Percentiles rank a stretch among this genome's conserved stretches.
phyloP scores from a whole-genome alignment of 2,329 filamentous ascomycete genomes.

The Fusarium begoniae region DNA sequence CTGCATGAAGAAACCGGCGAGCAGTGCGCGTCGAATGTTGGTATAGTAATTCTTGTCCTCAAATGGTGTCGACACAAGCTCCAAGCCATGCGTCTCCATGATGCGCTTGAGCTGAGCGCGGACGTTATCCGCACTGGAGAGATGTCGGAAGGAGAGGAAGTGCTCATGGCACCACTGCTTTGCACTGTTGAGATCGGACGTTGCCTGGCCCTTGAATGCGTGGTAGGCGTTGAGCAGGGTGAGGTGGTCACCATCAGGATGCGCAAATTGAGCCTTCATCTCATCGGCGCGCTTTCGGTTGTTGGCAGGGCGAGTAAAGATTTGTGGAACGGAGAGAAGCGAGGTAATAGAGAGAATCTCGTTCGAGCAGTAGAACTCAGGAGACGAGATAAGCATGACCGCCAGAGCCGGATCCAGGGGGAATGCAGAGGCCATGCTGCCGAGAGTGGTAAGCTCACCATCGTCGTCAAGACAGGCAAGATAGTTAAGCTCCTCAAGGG shows the following conservation, averaged over 20 bases:
- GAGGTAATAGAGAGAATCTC: constrained; percentile 96
- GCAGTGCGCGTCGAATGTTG: constrained; percentile 92
- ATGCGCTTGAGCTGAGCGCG: constrained; percentile 91
- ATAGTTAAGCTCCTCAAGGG: constrained; percentile 96
- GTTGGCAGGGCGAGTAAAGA: constrained; percentile 87
- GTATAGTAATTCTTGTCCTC: constrained; percentile 97
- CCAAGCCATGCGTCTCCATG: constrained; percentile 91
- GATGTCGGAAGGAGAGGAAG: constrained; percentile 87
- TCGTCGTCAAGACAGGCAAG: constrained; percentile 96
- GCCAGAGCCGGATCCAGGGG: constrained; percentile 93
- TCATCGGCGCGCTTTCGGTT: constrained; percentile 93
- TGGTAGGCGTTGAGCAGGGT: constrained; percentile 98
- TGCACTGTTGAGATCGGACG: constrained; percentile 68
- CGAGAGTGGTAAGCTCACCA: constrained; percentile 87
- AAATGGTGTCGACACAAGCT: constrained; percentile 88
- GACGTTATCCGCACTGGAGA: constrained; percentile 94
- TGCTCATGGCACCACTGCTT: constrained; percentile 98
- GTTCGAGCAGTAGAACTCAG: constrained; percentile 98
- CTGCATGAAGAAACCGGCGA: constrained; percentile 99
- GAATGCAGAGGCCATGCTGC: constrained; percentile 90
- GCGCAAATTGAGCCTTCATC: constrained; percentile 95
- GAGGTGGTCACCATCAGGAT: constrained; percentile 92
- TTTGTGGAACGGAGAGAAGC: constrained; percentile 90
- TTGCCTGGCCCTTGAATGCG: constrained; percentile 83
- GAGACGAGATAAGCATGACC: constrained; percentile 97